Evolutionary conservation across 345 rosid species (phyloP).

Genomic region (Eucalyptus viminalis): DNA sequence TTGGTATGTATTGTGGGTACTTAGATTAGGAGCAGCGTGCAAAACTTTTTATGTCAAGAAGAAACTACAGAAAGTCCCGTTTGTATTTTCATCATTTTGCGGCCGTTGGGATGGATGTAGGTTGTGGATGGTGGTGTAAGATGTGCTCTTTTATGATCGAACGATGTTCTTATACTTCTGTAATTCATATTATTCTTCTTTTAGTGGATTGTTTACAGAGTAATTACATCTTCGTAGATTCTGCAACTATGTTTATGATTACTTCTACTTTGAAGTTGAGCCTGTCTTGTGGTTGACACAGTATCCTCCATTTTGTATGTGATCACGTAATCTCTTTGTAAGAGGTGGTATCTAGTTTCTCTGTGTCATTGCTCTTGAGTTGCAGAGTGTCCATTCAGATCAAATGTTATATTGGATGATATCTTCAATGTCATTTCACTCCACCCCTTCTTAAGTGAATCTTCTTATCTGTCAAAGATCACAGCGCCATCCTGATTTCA

Average conservation of each 20-base stretch:
- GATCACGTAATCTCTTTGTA: background rate
- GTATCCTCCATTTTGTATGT: background rate
- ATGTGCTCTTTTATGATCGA: background rate
- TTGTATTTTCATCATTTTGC: background rate
- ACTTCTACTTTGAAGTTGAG: background rate
- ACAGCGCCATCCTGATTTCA: background rate
- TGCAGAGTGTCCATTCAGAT: background rate
- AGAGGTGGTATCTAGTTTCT: background rate
- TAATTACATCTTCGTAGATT: background rate
- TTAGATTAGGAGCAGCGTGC: background rate
- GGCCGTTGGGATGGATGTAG: background rate
- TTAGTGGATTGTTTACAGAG: background rate
- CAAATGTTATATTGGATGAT: background rate
- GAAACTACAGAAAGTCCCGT: background rate
- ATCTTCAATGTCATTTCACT: background rate
- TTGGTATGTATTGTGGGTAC: background rate
- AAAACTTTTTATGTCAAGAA: background rate
- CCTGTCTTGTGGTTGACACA: background rate
- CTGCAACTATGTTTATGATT: background rate
- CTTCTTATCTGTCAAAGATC: background rate
- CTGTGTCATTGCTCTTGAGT: background rate
- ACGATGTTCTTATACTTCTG: background rate
- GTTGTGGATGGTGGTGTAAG: background rate
- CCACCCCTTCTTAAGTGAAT: background rate
- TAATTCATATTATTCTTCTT: background rate